These are phyloP conservation scores for Coemansia sp. DNA, from an alignment of 192 early-diverging fungal genomes.

Conservation along the genomic window DNA sequence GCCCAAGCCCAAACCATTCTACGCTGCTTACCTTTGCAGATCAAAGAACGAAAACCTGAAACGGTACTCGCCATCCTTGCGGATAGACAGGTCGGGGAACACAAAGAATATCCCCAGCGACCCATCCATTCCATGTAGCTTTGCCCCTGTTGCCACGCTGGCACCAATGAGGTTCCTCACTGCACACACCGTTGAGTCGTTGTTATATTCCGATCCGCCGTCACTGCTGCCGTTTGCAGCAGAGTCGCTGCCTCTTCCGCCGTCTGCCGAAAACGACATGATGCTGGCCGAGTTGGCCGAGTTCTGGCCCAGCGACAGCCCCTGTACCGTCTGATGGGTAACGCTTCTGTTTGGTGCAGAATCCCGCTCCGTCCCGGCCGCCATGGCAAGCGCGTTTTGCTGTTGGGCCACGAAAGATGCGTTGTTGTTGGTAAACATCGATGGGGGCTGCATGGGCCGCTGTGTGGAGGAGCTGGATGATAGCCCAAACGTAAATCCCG, in stretches of 20 bases:
- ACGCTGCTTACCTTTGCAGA: constrained; percentile 41
- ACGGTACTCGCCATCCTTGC: constrained; percentile 70
- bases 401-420: neutral
- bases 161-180: constrained; percentile 66
- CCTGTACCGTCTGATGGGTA: neutral
- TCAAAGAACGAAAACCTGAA: constrained; percentile 68
- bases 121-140: constrained; percentile 60
- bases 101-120: constrained; percentile 73
- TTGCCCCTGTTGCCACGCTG: constrained; percentile 60
- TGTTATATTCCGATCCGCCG: constrained; percentile 1
- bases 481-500: constrained; percentile 14
- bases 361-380: neutral
- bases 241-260: neutral
- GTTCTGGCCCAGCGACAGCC: constrained; percentile 26
- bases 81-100: constrained; percentile 74
- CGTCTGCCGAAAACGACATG: constrained; percentile 41
- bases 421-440: constrained; percentile 2
- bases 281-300: constrained; percentile 37
- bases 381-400: neutral
- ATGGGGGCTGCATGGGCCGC: neutral
- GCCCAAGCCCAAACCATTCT: too few relatives aligned
- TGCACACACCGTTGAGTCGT: constrained; percentile 12
- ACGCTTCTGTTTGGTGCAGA: neutral
- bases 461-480: neutral
- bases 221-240: constrained; percentile 10